Evolutionary conservation across 352 stramenopile genomes (phyloP), one percentile per base, ranked within the genome.

Genomic region (Thalassiosira ordinaria): DNA sequence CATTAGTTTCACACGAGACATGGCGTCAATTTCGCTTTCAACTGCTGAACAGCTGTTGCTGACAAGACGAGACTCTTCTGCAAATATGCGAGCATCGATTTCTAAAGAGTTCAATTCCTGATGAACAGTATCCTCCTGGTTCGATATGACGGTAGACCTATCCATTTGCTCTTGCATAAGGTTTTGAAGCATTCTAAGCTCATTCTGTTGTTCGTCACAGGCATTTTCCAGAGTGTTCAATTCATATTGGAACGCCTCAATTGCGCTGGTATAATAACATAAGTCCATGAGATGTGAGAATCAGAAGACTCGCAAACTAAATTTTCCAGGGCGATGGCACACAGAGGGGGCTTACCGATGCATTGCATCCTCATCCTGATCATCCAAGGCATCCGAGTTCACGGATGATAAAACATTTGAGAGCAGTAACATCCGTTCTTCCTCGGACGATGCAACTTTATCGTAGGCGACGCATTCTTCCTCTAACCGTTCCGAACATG

Each of bases 21-120:
- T 55, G 29, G 73, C 52, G 53, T 72, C 56, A 39, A 75, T 63
- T 63, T 81, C 73, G 29, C n/a, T 37, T 31, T 72, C 51, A 13
- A 81, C 65, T 8, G 49, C 39, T 0, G 44, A 67, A 47, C 64
- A 76, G 33, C 61, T 56, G 22, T 75, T 65, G 39, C 22, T 72
- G 47, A 81, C 33, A 57, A 71, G 47, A 60, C 72, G 46, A n/a
- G 73, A 76, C 37, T 81, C 73, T 37, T 81, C 73, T 46, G 35
- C 27, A 33, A 81, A 81, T 51, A 67, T 76, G 26, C 63, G 20
- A 26, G 57, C 39, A 14, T 81, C 64, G 18, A 74, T 57, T 75
- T 81, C 73, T 59, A 81, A 65, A 11, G 64, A 29, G 47, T 81
- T 81, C 18, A 81, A 31, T 51, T 49, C 56, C 22, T 76, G 64